These are phyloP conservation scores for Globisporangium parvum DNA, from an alignment of 352 stramenopile genomes.

Conservation along the genomic window DNA sequence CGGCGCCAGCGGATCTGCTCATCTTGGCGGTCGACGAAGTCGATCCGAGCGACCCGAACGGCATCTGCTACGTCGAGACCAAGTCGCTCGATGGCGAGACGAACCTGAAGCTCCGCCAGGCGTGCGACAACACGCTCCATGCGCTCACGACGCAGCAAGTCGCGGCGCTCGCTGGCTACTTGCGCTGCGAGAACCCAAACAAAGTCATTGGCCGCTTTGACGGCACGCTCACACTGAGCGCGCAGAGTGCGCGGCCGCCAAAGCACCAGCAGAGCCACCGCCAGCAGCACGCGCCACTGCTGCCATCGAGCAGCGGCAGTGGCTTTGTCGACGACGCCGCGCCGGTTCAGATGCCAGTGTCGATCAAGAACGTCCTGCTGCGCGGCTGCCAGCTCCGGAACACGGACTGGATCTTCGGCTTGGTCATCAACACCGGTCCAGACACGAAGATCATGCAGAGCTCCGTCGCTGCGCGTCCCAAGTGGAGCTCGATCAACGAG, in stretches of 20 bases:
- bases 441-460: constrained; percentile 87
- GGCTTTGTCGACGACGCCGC: constrained; percentile 7
- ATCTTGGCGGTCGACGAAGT: constrained; percentile 76
- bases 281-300: neutral
- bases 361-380: constrained; percentile 86
- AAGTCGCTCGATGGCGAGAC: constrained; percentile 92
- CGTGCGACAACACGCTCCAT: constrained; percentile 45
- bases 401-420: constrained; percentile 85
- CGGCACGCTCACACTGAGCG: constrained; percentile 41
- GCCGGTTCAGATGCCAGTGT: constrained; percentile 42
- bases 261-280: constrained; percentile 8
- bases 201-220: constrained; percentile 77
- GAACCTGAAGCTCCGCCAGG: constrained; percentile 84
- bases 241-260: constrained; percentile 10
- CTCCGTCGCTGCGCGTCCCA: constrained; percentile 41
- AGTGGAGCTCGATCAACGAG: constrained; percentile 83
- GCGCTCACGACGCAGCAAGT: constrained; percentile 31
- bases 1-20: constrained; percentile 76
- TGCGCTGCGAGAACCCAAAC: constrained; percentile 77
- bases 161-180: constrained; percentile 30
- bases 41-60: constrained; percentile 28
- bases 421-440: constrained; percentile 86
- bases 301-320: neutral
- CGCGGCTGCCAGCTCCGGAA: constrained; percentile 84
- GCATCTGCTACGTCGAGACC: constrained; percentile 89